phyloP scores from a whole-genome alignment of 2,329 filamentous ascomycete species.

The Fusarium paranaense region DNA sequence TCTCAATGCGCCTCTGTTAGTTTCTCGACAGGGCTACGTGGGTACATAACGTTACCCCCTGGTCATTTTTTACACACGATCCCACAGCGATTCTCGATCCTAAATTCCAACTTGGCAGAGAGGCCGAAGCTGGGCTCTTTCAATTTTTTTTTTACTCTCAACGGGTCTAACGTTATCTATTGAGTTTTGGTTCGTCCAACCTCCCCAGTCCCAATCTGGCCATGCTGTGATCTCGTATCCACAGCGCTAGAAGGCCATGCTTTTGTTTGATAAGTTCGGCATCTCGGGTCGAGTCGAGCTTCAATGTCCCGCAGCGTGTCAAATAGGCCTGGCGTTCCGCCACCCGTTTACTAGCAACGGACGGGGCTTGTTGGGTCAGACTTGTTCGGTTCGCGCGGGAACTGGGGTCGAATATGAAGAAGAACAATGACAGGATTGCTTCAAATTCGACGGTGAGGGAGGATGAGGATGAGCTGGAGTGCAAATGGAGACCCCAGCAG shows the following conservation, averaged over 20 bases:
- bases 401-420: not conserved
- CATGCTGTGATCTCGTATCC: slow-evolving; percentile 4
- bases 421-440: not conserved
- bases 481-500: not conserved
- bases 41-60: slow-evolving; percentile 11
- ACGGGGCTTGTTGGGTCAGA: not conserved
- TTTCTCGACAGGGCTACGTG: slow-evolving; percentile 10
- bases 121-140: not conserved
- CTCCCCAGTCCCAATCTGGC: slow-evolving; percentile 18
- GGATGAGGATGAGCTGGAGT: not conserved
- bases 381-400: not conserved
- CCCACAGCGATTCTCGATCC: slow-evolving; percentile 30
- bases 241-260: slow-evolving; percentile 11
- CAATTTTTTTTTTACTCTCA: slow-evolving; percentile 13
- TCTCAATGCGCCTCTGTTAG: slow-evolving; percentile 14
- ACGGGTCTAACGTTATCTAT: slow-evolving; percentile 4
- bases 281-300: not conserved
- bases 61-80: slow-evolving; percentile 16
- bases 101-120: slow-evolving; percentile 2
- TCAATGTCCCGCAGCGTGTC: slow-evolving; percentile 2
- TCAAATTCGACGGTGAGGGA: slow-evolving; percentile 1
- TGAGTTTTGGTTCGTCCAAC: slow-evolving; percentile 18
- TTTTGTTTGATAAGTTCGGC: not conserved
- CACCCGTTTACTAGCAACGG: slow-evolving; percentile 34
- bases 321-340: slow-evolving; percentile 34